Conservation (phyloP, 768 basidiomycete species). For the Trametopsis cervina region DNA sequence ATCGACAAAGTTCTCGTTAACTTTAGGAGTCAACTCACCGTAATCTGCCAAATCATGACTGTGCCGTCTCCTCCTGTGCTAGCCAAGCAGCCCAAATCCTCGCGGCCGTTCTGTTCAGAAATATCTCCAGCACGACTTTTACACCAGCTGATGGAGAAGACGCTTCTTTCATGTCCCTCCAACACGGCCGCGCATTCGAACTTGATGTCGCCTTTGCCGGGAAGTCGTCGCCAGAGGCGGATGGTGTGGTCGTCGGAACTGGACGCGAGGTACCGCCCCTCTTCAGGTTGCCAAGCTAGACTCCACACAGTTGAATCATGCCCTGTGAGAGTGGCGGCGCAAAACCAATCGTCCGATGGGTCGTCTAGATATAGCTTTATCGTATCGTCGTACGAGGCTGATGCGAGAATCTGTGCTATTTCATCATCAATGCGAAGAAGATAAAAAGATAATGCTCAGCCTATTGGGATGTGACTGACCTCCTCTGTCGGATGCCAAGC, state of each 20-base stretch:
- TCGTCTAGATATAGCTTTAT: slow-evolving; percentile 93
- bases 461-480: slow-evolving; percentile 33
- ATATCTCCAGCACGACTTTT: slow-evolving; percentile 15
- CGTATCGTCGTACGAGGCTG: slow-evolving; percentile 94
- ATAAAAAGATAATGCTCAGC: not conserved
- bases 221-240: slow-evolving; percentile 73
- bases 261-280: slow-evolving; percentile 76
- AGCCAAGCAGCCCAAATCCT: slow-evolving; percentile 71
- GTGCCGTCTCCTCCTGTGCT: slow-evolving; percentile 82
- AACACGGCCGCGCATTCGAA: slow-evolving; percentile 61
- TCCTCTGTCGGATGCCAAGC: slow-evolving; percentile 96
- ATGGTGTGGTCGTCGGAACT: slow-evolving; percentile 82
- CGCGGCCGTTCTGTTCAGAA: slow-evolving; percentile 13
- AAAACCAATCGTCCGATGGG: slow-evolving; percentile 91
- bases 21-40: slow-evolving; percentile 15
- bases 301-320: slow-evolving; percentile 92
- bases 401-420: slow-evolving; percentile 77
- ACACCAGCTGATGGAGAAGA: slow-evolving; percentile 83
- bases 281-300: slow-evolving; percentile 67
- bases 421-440: slow-evolving; percentile 11
- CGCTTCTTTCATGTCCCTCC: slow-evolving; percentile 59
- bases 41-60: slow-evolving; percentile 75
- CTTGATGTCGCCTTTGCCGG: slow-evolving; percentile 33
- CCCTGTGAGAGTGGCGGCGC: slow-evolving; percentile 73
- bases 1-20: too few species aligned